These are phyloP conservation scores for Jatropha curcas DNA, from an alignment of 345 rosid genomes.

Conservation along the genomic window DNA sequence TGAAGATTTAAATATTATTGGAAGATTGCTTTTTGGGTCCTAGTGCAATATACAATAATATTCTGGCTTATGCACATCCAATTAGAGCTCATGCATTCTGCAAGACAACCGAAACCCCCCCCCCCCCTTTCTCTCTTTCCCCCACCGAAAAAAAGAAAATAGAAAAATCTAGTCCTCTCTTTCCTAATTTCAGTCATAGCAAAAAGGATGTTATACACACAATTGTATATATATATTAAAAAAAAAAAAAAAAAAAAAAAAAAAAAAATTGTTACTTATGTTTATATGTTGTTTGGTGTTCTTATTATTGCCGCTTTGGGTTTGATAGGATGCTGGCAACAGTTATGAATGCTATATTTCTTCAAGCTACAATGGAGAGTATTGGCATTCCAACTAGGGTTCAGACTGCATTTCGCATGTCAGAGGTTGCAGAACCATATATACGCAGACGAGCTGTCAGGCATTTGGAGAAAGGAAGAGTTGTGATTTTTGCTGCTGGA, in stretches of 20 bases:
- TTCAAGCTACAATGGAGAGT: slow-evolving; percentile 97
- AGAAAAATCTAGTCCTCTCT: no score
- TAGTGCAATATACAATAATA: neutral
- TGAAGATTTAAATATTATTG: neutral
- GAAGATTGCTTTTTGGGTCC: neutral
- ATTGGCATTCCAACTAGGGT: slow-evolving; percentile 93
- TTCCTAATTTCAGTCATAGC: no score
- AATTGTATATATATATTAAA: no score
- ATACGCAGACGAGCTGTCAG: slow-evolving; percentile 82
- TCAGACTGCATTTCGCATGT: slow-evolving; percentile 94
- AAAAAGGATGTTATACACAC: no score
- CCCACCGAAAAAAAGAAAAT: no score
- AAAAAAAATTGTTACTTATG: no score
- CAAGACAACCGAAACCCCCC: no score
- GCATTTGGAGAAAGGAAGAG: slow-evolving; percentile 96
- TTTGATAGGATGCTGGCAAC: slow-evolving; percentile 86
- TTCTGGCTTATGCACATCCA: neutral
- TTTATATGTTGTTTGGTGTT: no score
- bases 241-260: no score
- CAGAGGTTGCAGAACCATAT: slow-evolving; percentile 96
- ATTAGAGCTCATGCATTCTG: neutral
- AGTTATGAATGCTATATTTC: slow-evolving; percentile 94
- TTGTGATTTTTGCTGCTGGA: slow-evolving; percentile 96
- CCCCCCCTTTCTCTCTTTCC: neutral
- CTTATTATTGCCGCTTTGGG: neutral